Conservation (phyloP, 140 eudicot species). For the Bidens hawaiensis region DNA sequence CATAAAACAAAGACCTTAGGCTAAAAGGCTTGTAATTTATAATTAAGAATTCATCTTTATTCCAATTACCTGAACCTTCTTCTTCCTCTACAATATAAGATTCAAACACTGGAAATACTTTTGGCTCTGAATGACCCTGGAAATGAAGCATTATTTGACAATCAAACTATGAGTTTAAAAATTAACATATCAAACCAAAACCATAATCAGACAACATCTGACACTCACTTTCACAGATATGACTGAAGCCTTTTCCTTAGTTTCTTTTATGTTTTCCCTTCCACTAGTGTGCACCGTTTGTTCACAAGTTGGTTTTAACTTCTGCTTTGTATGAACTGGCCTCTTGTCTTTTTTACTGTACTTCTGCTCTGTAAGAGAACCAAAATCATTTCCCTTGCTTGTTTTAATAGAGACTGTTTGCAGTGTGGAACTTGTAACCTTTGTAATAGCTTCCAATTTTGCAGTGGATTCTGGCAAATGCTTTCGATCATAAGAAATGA, state of each 20-base stretch:
- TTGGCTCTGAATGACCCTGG: slow-evolving; percentile 50
- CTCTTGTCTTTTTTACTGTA: slow-evolving; percentile 35
- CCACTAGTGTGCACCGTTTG: slow-evolving; percentile 25
- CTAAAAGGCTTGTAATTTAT: neutral
- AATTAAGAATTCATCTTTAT: neutral
- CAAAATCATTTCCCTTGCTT: slow-evolving; percentile 26
- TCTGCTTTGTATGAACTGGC: slow-evolving; percentile 33
- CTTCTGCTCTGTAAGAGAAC: slow-evolving; percentile 25
- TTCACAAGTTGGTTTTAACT: slow-evolving; percentile 24
- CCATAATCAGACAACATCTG: slow-evolving; percentile 8
- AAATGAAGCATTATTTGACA: slow-evolving; percentile 26
- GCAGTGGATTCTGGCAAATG: slow-evolving; percentile 23
- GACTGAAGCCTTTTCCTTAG: slow-evolving; percentile 27
- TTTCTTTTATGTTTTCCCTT: slow-evolving; percentile 34
- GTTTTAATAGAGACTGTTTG: slow-evolving; percentile 16
- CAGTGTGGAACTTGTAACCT: slow-evolving; percentile 19
- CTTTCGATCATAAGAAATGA: slow-evolving; percentile 27
- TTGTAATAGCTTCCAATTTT: slow-evolving; percentile 15
- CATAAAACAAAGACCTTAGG: slow-evolving; percentile 3
- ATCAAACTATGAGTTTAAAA: slow-evolving; percentile 2
- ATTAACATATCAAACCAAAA: slow-evolving; percentile 18
- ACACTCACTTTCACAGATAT: slow-evolving; percentile 35
- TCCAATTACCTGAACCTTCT: slow-evolving; percentile 92
- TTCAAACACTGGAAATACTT: slow-evolving; percentile 60
- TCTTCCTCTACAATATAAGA: slow-evolving; percentile 67